Evolutionary conservation across 2,329 filamentous ascomycete genomes (phyloP).

Genomic region (Ceratocystis diversiconidia): DNA sequence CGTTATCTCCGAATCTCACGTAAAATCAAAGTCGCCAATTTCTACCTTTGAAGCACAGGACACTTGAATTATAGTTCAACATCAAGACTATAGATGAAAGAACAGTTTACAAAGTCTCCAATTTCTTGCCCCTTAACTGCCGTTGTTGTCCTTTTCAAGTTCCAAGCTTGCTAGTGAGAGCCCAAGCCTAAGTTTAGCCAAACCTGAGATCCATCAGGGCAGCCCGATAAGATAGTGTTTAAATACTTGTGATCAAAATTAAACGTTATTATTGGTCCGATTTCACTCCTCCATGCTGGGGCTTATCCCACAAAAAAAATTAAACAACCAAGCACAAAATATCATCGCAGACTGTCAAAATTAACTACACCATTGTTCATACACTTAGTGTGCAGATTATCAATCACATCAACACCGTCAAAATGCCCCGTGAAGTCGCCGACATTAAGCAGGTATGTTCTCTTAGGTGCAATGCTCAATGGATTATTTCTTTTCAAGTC

Average conservation of each 20-base stretch:
- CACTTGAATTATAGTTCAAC: too few species aligned
- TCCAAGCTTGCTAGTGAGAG: background rate
- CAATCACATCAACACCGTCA: constrained; percentile 31
- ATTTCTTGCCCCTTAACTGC: background rate
- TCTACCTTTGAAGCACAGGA: too few species aligned
- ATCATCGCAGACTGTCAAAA: constrained; percentile 17
- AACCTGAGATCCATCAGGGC: constrained; percentile 14
- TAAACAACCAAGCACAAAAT: constrained; percentile 15
- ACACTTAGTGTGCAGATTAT: constrained; percentile 19
- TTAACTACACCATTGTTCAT: constrained; percentile 18
- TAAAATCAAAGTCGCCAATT: too few species aligned
- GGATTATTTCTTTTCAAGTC: background rate
- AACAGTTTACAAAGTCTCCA: too few species aligned
- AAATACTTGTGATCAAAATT: background rate
- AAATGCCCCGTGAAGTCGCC: constrained; percentile 94
- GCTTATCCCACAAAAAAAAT: constrained; percentile 19
- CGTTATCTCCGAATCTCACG: too few species aligned
- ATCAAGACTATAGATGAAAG: too few species aligned
- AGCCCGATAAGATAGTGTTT: constrained; percentile 14
- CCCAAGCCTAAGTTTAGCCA: background rate
- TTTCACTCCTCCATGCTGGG: constrained; percentile 13
- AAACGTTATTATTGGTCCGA: constrained; percentile 10
- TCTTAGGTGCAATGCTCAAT: background rate
- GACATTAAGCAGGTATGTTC: constrained; percentile 75
- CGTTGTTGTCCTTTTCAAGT: background rate